These are phyloP conservation scores for Cyclotella cryptica DNA, from an alignment of 108 stramenopile species.

Conservation along the genomic window DNA sequence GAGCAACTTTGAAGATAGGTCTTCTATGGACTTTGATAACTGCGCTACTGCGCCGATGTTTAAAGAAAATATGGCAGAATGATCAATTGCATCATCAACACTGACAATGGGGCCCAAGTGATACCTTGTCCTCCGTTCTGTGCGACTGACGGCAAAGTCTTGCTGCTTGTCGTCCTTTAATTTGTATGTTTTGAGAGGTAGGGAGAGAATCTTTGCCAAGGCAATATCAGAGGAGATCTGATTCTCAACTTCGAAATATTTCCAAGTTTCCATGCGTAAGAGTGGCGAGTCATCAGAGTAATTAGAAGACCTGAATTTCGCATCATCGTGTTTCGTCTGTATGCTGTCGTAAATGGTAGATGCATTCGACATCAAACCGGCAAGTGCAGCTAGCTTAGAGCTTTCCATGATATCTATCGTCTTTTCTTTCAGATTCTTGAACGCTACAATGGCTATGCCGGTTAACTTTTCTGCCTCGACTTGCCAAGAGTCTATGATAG, in stretches of 20 bases:
- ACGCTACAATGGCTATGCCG: constrained; percentile 31
- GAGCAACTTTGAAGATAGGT: constrained; percentile 18
- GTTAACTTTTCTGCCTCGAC: constrained; percentile 43
- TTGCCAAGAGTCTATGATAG: constrained; percentile 42
- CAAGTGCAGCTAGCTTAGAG: background rate
- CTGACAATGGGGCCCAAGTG: constrained; percentile 37
- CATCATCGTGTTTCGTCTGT: constrained; percentile 3
- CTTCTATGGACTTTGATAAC: constrained; percentile 36
- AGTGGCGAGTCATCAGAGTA: constrained; percentile 5
- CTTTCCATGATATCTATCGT: constrained; percentile 17
- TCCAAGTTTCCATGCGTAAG: constrained; percentile 25
- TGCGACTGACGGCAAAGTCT: constrained; percentile 29
- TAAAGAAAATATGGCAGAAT: constrained; percentile 46
- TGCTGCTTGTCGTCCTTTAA: constrained; percentile 36
- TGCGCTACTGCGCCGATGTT: constrained; percentile 46
- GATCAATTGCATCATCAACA: constrained; percentile 14
- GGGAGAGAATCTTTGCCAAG: constrained; percentile 25
- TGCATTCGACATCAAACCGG: constrained; percentile 6
- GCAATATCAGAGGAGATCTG: constrained; percentile 19
- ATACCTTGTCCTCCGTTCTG: constrained; percentile 36
- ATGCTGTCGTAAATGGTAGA: constrained; percentile 17
- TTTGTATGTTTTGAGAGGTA: constrained; percentile 34
- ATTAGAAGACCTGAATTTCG: background rate
- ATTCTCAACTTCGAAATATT: constrained; percentile 23
- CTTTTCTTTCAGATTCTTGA: constrained; percentile 27